These are phyloP conservation scores for Penicillium pancosmium DNA, from an alignment of 495 filamentous ascomycete species.

Conservation along the genomic window DNA sequence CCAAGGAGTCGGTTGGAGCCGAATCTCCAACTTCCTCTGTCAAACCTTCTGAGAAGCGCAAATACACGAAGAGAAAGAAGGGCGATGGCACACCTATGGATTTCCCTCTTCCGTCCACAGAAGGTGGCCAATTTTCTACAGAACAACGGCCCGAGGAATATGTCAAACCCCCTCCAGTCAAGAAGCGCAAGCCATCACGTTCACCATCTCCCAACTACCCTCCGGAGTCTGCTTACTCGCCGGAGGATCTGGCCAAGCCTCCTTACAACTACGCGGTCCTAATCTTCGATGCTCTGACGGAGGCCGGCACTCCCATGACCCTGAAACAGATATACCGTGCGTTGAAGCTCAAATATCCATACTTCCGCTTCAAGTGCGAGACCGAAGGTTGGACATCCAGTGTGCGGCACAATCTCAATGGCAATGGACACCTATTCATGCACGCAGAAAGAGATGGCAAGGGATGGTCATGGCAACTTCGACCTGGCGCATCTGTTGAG, in stretches of 20 bases:
- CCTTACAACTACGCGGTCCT: conserved; percentile 84
- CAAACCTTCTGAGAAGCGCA: conserved; percentile 68
- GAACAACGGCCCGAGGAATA: conserved; percentile 48
- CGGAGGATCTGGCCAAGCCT: conserved; percentile 84
- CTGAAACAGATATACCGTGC: conserved; percentile 93
- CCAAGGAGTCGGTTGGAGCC: conserved; percentile 46
- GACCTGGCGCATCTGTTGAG: conserved; percentile 64
- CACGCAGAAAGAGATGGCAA: conserved; percentile 79
- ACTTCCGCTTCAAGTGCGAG: conserved; percentile 76
- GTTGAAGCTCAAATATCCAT: conserved; percentile 86
- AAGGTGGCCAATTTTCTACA: conserved; percentile 47
- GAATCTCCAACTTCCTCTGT: conserved; percentile 51
- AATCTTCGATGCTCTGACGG: conserved; percentile 84
- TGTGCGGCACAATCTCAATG: conserved; percentile 92
- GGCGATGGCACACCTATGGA: conserved; percentile 52
- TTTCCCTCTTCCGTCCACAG: conserved; percentile 45
- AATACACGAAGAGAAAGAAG: conserved; percentile 76
- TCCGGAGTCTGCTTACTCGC: conserved; percentile 73
- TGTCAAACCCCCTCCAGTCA: conserved; percentile 50
- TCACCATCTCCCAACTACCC: conserved; percentile 74
- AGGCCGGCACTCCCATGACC: conserved; percentile 71
- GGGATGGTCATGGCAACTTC: conserved; percentile 70
- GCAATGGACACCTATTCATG: conserved; percentile 78
- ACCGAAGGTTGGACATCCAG: conserved; percentile 97
- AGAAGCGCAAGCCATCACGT: conserved; percentile 59